Evolutionary conservation across 768 basidiomycete genomes (phyloP).

Genomic region (Leccinum boreale): DNA sequence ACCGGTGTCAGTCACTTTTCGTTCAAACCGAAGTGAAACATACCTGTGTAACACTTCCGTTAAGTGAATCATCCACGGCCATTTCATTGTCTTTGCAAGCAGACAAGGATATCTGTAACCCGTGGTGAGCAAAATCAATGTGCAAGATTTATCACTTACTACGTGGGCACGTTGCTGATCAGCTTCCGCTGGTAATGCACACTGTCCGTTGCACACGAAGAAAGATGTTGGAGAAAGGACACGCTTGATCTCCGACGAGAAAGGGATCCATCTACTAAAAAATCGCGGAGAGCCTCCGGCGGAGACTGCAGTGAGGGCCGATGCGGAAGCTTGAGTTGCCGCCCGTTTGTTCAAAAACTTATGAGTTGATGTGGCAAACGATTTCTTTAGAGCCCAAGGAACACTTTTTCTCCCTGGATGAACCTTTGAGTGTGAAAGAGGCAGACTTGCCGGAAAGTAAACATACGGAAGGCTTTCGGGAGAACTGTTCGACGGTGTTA

Average conservation of each 20-base stretch:
- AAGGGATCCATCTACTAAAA: slow-evolving; percentile 12
- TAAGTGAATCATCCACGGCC: slow-evolving; percentile 18
- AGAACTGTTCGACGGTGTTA: slow-evolving; percentile 4
- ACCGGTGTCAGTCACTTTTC: slow-evolving; percentile 1
- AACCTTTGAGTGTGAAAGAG: neutral
- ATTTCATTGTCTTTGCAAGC: slow-evolving; percentile 27
- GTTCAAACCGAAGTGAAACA: neutral
- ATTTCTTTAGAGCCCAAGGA: neutral
- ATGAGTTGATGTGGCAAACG: neutral
- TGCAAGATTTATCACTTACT: slow-evolving; percentile 12
- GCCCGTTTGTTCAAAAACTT: slow-evolving; percentile 12
- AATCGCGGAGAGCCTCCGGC: slow-evolving; percentile 13
- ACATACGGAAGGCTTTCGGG: slow-evolving; percentile 8
- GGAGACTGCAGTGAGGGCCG: slow-evolving; percentile 14
- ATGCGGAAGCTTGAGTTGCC: slow-evolving; percentile 4
- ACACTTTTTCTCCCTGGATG: slow-evolving; percentile 1
- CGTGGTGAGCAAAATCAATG: neutral
- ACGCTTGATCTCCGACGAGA: slow-evolving; percentile 2
- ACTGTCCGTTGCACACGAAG: slow-evolving; percentile 20
- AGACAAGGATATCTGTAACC: slow-evolving; percentile 24
- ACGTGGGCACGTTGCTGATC: slow-evolving; percentile 18
- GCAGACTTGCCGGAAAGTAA: neutral
- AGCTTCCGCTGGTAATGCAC: neutral
- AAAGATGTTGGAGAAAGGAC: slow-evolving; percentile 19
- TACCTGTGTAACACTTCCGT: slow-evolving; percentile 23